phyloP scores from a whole-genome alignment of 306 rosid species.

The Vigna mungo region DNA sequence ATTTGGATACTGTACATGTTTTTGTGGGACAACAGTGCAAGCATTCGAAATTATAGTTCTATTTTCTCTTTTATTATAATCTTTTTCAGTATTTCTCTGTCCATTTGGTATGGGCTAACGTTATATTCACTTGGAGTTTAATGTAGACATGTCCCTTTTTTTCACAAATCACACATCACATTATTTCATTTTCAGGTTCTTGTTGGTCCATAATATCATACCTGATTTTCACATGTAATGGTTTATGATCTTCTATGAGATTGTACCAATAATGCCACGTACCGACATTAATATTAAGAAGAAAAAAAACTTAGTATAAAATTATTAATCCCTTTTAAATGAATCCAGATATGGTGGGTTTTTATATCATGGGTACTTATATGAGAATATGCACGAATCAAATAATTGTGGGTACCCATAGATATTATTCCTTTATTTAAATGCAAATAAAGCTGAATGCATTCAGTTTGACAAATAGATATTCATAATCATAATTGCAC shows the following conservation, averaged over 20 bases:
- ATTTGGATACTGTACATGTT: neutral
- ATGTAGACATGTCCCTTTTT: neutral
- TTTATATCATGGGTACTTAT: neutral
- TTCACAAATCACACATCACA: slow-evolving; percentile 13
- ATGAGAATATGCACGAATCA: slow-evolving; percentile 23
- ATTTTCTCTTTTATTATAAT: neutral
- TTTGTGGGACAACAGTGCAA: neutral
- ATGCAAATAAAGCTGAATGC: neutral
- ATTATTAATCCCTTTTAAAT: neutral
- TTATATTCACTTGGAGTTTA: neutral
- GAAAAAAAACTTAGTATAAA: neutral
- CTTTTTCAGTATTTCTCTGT: neutral
- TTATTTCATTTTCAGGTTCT: slow-evolving; percentile 23
- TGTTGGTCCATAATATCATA: slow-evolving; percentile 26
- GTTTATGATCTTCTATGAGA: neutral
- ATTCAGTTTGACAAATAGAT: slow-evolving; percentile 7
- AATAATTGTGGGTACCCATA: slow-evolving; percentile 13
- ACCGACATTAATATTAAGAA: slow-evolving; percentile 20
- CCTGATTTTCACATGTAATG: slow-evolving; percentile 43
- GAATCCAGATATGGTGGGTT: neutral
- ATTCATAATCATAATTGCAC: neutral
- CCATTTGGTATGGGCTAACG: slow-evolving; percentile 26
- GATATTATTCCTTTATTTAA: neutral
- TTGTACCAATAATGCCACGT: neutral
- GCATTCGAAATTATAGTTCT: neutral